These are phyloP conservation scores for Stephania japonica DNA, from an alignment of 164 flowering plant species.

Conservation along the genomic window DNA sequence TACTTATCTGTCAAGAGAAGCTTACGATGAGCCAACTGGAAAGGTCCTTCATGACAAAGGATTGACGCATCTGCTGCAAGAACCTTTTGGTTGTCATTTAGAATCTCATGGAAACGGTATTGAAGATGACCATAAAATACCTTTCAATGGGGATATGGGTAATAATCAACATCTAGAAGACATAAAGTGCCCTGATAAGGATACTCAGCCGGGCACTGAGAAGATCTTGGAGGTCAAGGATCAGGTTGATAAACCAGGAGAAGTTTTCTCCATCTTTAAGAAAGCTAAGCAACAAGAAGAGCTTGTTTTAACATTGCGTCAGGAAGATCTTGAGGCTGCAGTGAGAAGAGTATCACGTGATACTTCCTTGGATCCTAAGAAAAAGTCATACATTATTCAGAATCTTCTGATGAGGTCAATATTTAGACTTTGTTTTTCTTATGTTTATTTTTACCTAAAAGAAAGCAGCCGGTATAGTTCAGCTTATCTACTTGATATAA, in stretches of 20 bases:
- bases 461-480: background rate
- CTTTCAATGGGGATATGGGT: conserved; percentile 16
- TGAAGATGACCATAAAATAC: conserved; percentile 19
- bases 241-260: conserved; percentile 18
- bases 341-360: conserved; percentile 60
- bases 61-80: conserved; percentile 10
- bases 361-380: conserved; percentile 45
- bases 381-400: conserved; percentile 59
- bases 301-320: conserved; percentile 36
- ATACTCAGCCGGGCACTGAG: conserved; percentile 24
- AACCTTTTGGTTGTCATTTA: conserved; percentile 12
- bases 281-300: conserved; percentile 28
- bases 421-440: background rate
- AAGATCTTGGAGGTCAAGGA: conserved; percentile 13
- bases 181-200: conserved; percentile 8
- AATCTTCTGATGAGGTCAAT: conserved; percentile 62
- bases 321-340: conserved; percentile 60
- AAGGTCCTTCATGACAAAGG: conserved; percentile 15
- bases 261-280: conserved; percentile 16
- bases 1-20: conserved; percentile 41
- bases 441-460: background rate
- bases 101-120: conserved; percentile 14
- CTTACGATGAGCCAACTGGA: conserved; percentile 15
- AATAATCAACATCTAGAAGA: conserved; percentile 21
- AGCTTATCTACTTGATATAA: background rate